Evolutionary conservation across 805 yeast genomes (phyloP), one percentile per base, ranked within the genome.

Genomic region (Candida morakotiae): DNA sequence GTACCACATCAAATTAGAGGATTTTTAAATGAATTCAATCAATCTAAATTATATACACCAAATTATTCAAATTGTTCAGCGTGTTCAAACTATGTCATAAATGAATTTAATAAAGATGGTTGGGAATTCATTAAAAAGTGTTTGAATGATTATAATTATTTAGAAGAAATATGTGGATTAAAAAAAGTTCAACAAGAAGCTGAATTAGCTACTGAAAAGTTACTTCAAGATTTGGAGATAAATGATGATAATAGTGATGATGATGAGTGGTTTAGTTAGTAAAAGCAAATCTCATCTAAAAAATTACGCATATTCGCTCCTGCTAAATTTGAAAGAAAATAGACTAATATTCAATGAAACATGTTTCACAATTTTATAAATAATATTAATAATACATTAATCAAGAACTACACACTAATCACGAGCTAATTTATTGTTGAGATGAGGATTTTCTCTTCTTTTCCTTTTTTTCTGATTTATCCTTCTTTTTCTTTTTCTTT

Each of bases 1-100:
- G 60, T 81, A 2, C 95, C 96, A 0, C 98, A 91, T 58, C 98
- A 94, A 56, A 67, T 93, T 16, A 69, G 99, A 42, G 98, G 98
- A 0, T 91, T 82, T 52, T 60, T 94, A 23, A 77, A 75, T 47
- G 71, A 70, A 34, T 87, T 81, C 48, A 73, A 73, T 31, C 79
- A 78, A 11, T 54, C 82, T 40, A 82, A 79, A 47, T 65, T 89
- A 16, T 67, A 69, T 41, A 83, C 95, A 0, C 86, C 86, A 1
- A 79, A 80, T 21, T 94, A 84, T 60, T 65, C 71, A 26, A 69
- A 76, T 48, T 93, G 99, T 58, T 82, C 97, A 0, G 98, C 89
- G 0, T 93, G 99, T 50, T 85, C 95, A 1, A 45, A 60, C 0
- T 48, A 65, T 0, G 81, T 93, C 2, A 48, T 85, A 1, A 58